These are phyloP conservation scores for Theileria equi DNA, from an alignment of 169 alveolate genomes.

Conservation along the genomic window DNA sequence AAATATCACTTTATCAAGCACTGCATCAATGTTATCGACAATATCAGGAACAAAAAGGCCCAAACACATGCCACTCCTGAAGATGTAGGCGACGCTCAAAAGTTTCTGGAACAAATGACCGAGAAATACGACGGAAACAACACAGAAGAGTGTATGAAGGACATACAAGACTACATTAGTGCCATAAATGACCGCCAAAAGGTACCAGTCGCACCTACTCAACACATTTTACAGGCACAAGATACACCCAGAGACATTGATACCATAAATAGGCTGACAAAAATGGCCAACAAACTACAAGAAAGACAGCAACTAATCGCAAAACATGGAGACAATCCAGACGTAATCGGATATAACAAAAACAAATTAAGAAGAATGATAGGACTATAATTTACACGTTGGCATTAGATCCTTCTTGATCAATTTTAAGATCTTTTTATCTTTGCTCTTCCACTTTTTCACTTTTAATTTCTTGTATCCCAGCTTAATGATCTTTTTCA, in stretches of 20 bases:
- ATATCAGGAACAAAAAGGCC: background rate
- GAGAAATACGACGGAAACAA: constrained; percentile 9
- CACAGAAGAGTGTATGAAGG: background rate
- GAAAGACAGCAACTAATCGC: constrained; percentile 1
- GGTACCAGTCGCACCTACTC: background rate
- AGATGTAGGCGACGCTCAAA: background rate
- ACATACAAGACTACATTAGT: too few relatives aligned
- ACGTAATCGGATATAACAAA: constrained; percentile 8
- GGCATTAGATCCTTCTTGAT: constrained; percentile 20
- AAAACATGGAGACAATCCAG: constrained; percentile 1
- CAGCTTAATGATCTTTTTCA: constrained; percentile 1
- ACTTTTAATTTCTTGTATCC: constrained; percentile 9
- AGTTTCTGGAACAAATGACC: constrained; percentile 3
- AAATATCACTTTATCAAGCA: constrained; percentile 49
- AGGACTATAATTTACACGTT: background rate
- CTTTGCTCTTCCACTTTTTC: constrained; percentile 6
- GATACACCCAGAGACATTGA: background rate
- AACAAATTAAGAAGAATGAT: constrained; percentile 1
- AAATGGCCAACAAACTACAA: background rate
- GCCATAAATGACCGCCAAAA: too few relatives aligned
- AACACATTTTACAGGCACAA: background rate
- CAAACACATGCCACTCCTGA: background rate
- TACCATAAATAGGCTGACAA: background rate
- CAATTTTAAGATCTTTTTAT: background rate
- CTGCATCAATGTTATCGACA: constrained; percentile 41